Evolutionary conservation across 345 rosid genomes (phyloP).

Genomic region (Geranium brycei): DNA sequence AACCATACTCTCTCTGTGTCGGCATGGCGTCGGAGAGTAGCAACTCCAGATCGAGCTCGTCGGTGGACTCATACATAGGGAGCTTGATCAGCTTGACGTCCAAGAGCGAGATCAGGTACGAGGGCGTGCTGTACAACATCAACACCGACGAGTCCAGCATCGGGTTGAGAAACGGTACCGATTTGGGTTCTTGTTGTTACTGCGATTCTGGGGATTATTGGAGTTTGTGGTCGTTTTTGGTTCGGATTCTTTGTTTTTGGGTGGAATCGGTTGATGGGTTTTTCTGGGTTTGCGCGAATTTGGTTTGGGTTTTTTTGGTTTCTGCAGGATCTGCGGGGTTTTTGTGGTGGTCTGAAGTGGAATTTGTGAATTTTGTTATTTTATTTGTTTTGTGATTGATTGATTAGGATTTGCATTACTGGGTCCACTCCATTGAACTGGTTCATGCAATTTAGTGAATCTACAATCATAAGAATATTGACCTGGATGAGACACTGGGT

Average conservation of each 20-base stretch:
- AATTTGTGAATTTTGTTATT: no score
- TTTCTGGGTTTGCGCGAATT: neutral
- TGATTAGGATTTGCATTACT: neutral
- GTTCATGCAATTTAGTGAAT: no score
- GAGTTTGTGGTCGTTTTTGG: neutral
- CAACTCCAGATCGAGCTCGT: conserved; percentile 45
- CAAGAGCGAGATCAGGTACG: conserved; percentile 93
- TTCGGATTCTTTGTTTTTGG: neutral
- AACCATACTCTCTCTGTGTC: conserved; percentile 25
- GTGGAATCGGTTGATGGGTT: neutral
- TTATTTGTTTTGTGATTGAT: neutral
- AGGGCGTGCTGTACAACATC: conserved; percentile 82
- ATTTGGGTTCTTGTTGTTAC: neutral
- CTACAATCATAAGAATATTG: neutral
- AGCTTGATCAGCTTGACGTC: conserved; percentile 95
- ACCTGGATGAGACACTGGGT: neutral
- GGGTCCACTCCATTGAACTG: no score
- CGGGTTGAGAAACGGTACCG: conserved; percentile 70
- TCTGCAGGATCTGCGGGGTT: neutral
- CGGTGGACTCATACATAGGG: conserved; percentile 89
- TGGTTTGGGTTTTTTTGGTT: neutral
- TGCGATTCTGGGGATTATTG: no score
- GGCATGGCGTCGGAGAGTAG: conserved; percentile 51
- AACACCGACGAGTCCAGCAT: conserved; percentile 94
- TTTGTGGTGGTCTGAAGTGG: no score